Conservation (phyloP, 192 early-diverging fungal genomes). For the Phlyctochytrium arcticum region DNA sequence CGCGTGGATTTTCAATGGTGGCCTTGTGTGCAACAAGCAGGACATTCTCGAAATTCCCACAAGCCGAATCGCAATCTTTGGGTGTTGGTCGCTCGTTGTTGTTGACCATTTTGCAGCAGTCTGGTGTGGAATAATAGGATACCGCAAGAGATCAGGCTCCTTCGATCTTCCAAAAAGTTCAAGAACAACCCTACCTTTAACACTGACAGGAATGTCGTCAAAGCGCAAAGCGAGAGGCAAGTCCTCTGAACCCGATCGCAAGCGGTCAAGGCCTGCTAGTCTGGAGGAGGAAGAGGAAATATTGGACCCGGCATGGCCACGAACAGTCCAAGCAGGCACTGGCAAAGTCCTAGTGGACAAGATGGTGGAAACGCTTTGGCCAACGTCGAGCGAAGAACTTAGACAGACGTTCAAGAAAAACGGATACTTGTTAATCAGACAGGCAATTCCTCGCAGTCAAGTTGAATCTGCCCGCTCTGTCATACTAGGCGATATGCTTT, state of each 20-base stretch:
- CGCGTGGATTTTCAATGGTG: neutral
- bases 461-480: neutral
- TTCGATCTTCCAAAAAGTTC: neutral
- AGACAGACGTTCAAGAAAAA: conserved; percentile 2
- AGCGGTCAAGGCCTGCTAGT: neutral
- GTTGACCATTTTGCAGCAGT: neutral
- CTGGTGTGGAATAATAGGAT: neutral
- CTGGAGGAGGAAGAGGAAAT: neutral
- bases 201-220: neutral
- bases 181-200: neutral
- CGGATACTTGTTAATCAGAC: conserved; percentile 11
- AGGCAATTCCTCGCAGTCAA: neutral
- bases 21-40: neutral
- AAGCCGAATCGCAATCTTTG: neutral
- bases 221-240: neutral
- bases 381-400: neutral
- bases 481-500: conserved; percentile 5
- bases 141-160: neutral
- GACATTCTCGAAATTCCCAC: neutral
- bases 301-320: neutral
- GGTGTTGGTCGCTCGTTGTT: neutral
- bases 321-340: neutral
- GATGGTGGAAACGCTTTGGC: neutral
- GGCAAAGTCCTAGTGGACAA: neutral
- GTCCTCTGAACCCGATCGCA: neutral